Evolutionary conservation across 1,284 basidiomycete species (phyloP).

Genomic region (Tylopilus sp.): DNA sequence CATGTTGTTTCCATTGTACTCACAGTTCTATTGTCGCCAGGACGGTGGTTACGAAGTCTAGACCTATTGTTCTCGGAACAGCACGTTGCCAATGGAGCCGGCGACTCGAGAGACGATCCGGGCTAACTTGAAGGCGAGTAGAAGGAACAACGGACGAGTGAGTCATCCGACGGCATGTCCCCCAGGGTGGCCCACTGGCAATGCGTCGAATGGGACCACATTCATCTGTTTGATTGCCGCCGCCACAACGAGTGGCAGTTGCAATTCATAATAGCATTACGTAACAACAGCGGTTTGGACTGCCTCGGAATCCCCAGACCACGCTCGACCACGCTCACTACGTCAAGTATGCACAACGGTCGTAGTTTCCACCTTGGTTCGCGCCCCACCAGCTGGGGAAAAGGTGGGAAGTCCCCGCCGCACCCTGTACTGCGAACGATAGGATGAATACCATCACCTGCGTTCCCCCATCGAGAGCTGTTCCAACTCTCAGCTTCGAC

Average conservation of each 20-base stretch:
- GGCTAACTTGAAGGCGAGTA: background rate
- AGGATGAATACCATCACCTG: slow-evolving; percentile 69
- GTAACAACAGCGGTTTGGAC: background rate
- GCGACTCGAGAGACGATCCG: background rate
- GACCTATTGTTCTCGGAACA: slow-evolving; percentile 20
- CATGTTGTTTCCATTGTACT: slow-evolving; percentile 33
- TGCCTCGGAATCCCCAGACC: background rate
- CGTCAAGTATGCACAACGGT: slow-evolving; percentile 21
- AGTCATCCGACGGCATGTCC: no score
- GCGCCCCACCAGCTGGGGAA: slow-evolving; percentile 61
- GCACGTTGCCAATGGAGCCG: background rate
- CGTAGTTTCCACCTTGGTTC: slow-evolving; percentile 38
- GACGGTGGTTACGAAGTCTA: slow-evolving; percentile 20
- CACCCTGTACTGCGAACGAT: slow-evolving; percentile 70
- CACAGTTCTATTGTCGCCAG: slow-evolving; percentile 31
- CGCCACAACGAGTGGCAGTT: slow-evolving; percentile 10
- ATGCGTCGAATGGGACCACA: no score
- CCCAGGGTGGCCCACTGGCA: no score
- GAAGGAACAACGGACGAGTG: background rate
- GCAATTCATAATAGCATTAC: background rate
- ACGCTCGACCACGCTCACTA: slow-evolving; percentile 3
- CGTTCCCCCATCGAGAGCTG: slow-evolving; percentile 55
- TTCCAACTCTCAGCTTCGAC: slow-evolving; percentile 7
- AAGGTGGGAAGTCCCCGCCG: slow-evolving; percentile 49
- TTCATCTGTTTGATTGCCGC: background rate